Evolutionary conservation across 176 grass and related monocot genomes (phyloP).

Genomic region (Puya raimondii): DNA sequence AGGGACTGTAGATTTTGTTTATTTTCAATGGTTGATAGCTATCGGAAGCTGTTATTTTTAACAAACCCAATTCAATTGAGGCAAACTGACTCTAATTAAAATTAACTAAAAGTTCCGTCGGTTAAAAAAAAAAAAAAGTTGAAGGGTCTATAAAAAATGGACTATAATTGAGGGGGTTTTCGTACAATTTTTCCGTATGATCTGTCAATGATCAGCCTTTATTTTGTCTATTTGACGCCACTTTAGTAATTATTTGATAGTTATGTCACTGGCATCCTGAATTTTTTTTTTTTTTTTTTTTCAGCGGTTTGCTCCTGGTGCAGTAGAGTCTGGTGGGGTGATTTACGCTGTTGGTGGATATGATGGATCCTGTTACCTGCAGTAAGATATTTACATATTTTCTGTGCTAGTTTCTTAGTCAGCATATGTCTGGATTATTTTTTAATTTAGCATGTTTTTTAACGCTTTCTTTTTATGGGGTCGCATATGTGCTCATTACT

Average conservation of each 20-base stretch:
- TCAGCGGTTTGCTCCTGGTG: conserved; percentile 67
- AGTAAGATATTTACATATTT: conserved; percentile 37
- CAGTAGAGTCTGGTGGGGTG: conserved; percentile 34
- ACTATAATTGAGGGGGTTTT: not conserved
- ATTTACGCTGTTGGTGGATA: conserved; percentile 68
- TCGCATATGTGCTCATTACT: too few relatives aligned
- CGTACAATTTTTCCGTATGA: not conserved
- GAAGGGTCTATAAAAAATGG: too few relatives aligned
- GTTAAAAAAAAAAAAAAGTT: too few relatives aligned
- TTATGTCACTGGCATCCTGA: not conserved
- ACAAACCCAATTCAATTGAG: too few relatives aligned
- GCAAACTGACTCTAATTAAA: too few relatives aligned
- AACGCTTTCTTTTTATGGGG: too few relatives aligned
- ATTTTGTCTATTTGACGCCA: not conserved
- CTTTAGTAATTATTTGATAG: not conserved
- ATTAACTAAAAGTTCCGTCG: too few relatives aligned
- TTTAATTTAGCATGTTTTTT: too few relatives aligned
- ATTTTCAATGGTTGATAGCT: too few relatives aligned
- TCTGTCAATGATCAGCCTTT: not conserved
- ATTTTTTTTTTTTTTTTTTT: conserved; percentile 9
- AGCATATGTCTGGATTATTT: not conserved
- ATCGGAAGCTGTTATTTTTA: too few relatives aligned
- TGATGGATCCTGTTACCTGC: conserved; percentile 56
- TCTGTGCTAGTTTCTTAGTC: not conserved
- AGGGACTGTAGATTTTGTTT: too few relatives aligned